A percentile compares a stretch with the other conserved stretches of the same genome.
These are phyloP conservation scores for Danielia oregonensis DNA, from an alignment of 805 yeast species.

Conservation along the genomic window DNA sequence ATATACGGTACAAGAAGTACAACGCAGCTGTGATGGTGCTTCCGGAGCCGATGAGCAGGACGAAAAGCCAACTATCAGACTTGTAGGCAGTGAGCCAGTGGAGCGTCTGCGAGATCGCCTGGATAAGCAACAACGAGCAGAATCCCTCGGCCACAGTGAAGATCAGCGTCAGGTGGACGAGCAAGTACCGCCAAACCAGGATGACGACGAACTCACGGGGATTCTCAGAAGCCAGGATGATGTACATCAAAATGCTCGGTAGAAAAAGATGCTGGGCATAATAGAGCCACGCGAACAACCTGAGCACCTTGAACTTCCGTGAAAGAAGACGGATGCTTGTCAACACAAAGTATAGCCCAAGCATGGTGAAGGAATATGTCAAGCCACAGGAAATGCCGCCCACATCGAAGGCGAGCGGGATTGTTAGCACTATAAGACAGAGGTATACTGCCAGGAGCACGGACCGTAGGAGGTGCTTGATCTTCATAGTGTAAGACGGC, in stretches of 20 bases:
- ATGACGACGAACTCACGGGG: slow-evolving; percentile 27
- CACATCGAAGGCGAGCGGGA: slow-evolving; percentile 90
- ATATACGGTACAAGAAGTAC: slow-evolving; percentile 79
- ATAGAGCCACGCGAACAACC: slow-evolving; percentile 52
- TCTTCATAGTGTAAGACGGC: too few species aligned
- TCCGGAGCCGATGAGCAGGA: slow-evolving; percentile 68
- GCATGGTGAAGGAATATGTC: slow-evolving; percentile 68
- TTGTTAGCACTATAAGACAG: slow-evolving; percentile 67
- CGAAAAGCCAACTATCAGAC: slow-evolving; percentile 77
- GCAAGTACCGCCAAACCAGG: slow-evolving; percentile 65
- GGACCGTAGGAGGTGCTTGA: slow-evolving; percentile 10
- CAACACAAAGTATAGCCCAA: slow-evolving; percentile 56
- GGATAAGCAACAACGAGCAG: slow-evolving; percentile 87
- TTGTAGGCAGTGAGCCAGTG: slow-evolving; percentile 59
- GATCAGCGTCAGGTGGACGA: slow-evolving; percentile 80
- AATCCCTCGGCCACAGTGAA: slow-evolving; percentile 91
- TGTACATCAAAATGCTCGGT: slow-evolving; percentile 67
- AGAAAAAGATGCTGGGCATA: slow-evolving; percentile 79
- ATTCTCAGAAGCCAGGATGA: slow-evolving; percentile 34
- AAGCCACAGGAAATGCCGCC: slow-evolving; percentile 92
- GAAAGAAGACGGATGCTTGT: slow-evolving; percentile 68
- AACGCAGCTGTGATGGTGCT: slow-evolving; percentile 70
- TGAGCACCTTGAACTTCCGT: slow-evolving; percentile 37
- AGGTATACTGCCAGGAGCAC: slow-evolving; percentile 43
- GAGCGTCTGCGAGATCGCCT: slow-evolving; percentile 82